A percentile compares a stretch with the other conserved stretches of the same genome.
Evolutionary conservation across 495 filamentous ascomycete genomes (phyloP).

Genomic region (Penicillium ochrochloron): DNA sequence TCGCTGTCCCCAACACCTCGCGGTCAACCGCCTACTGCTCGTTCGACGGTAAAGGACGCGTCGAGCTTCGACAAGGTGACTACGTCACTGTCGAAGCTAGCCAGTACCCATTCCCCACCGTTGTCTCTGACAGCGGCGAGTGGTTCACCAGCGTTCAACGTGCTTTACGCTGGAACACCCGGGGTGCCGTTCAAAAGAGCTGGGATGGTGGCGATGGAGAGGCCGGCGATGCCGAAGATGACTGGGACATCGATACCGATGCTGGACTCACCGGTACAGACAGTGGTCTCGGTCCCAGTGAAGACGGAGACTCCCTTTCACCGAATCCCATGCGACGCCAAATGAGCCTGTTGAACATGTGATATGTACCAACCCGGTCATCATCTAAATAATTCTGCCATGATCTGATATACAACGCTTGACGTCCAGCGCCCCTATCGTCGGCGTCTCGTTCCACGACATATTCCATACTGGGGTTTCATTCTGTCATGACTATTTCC

Average conservation of each 20-base stretch:
- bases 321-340: conserved; percentile 67
- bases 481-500: conserved; percentile 6
- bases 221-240: conserved; percentile 48
- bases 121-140: conserved; percentile 74
- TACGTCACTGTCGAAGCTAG: conserved; percentile 92
- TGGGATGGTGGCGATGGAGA: conserved; percentile 57
- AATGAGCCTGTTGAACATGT: conserved; percentile 64
- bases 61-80: conserved; percentile 90
- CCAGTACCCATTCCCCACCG: conserved; percentile 94
- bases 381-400: not conserved
- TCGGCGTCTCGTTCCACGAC: conserved; percentile 16
- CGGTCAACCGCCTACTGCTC: conserved; percentile 93
- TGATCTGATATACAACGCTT: not conserved
- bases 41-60: conserved; percentile 93
- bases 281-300: conserved; percentile 55
- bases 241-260: conserved; percentile 84
- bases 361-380: conserved; percentile 4
- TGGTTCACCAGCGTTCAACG: conserved; percentile 95
- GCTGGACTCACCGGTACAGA: conserved; percentile 57
- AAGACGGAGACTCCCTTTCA: conserved; percentile 66
- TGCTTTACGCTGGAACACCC: conserved; percentile 90
- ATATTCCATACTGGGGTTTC: conserved; percentile 6
- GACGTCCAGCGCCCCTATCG: not conserved
- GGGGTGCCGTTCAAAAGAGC: conserved; percentile 82
- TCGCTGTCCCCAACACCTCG: conserved; percentile 80